Percentiles rank a stretch among this genome's conserved stretches.
These are phyloP conservation scores for Graphiopsis chlorocephala DNA, from an alignment of 2,329 filamentous ascomycete genomes.

Conservation along the genomic window DNA sequence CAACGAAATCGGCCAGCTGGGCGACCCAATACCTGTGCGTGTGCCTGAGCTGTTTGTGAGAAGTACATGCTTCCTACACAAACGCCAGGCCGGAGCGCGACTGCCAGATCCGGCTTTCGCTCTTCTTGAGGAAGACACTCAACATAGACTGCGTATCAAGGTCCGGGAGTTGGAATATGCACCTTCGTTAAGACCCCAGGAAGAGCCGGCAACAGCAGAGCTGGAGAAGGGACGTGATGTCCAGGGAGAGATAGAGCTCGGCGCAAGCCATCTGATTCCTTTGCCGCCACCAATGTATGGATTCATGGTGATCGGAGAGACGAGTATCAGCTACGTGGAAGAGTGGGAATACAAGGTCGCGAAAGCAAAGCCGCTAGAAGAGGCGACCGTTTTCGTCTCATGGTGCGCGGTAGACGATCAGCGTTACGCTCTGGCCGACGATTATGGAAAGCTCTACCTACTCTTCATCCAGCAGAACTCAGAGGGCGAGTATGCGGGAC, in stretches of 20 bases:
- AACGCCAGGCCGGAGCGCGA: constrained; percentile 39
- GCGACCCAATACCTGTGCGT: constrained; percentile 59
- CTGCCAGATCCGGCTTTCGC: constrained; percentile 59
- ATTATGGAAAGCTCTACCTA: constrained; percentile 83
- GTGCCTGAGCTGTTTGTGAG: constrained; percentile 67
- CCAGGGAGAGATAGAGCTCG: constrained; percentile 54
- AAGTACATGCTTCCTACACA: constrained; percentile 64
- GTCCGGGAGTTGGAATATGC: constrained; percentile 55
- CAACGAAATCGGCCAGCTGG: constrained; percentile 55
- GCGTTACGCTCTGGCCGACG: constrained; percentile 84
- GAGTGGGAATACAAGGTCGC: constrained; percentile 64
- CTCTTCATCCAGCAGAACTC: constrained; percentile 69
- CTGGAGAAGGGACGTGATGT: constrained; percentile 53
- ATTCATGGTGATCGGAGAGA: constrained; percentile 53
- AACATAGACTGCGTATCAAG: constrained; percentile 54
- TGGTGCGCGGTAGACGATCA: constrained; percentile 83
- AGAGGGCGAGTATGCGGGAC: constrained; percentile 65
- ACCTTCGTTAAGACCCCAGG: constrained; percentile 41
- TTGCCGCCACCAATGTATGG: constrained; percentile 56
- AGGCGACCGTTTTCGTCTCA: constrained; percentile 83
- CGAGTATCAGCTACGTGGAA: constrained; percentile 80
- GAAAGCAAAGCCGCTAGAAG: constrained; percentile 63
- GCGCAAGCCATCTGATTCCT: constrained; percentile 61
- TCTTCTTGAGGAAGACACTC: constrained; percentile 60
- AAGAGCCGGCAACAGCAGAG: constrained; percentile 51